Percentiles rank a stretch among this genome's conserved stretches.
Evolutionary conservation across 345 rosid genomes (phyloP).

Genomic region (Firmiana major): DNA sequence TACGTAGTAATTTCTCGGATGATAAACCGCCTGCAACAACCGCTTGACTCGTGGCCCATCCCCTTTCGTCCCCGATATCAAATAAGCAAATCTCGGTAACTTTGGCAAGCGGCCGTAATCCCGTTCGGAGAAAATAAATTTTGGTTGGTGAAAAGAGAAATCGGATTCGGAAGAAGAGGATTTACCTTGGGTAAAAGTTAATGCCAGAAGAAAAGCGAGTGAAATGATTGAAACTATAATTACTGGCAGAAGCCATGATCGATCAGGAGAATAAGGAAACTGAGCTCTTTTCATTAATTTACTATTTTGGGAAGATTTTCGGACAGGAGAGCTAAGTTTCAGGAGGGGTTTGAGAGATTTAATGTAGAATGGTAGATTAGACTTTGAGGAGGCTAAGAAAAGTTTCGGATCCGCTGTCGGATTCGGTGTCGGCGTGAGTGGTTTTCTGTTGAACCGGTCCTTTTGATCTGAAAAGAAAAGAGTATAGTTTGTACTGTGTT

Average conservation of each 20-base stretch:
- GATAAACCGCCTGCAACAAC: slow-evolving; percentile 64
- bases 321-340: neutral
- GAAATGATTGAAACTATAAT: slow-evolving; percentile 29
- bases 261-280: slow-evolving; percentile 40
- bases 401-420: neutral
- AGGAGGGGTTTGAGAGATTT: neutral
- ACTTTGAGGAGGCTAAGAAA: neutral
- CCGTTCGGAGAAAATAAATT: slow-evolving; percentile 14
- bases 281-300: slow-evolving; percentile 55
- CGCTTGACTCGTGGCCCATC: slow-evolving; percentile 60
- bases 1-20: slow-evolving; percentile 75
- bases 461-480: neutral
- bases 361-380: neutral
- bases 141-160: slow-evolving; percentile 11
- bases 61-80: slow-evolving; percentile 74
- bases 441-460: neutral
- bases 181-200: slow-evolving; percentile 31
- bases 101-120: slow-evolving; percentile 22
- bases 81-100: slow-evolving; percentile 67
- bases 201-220: slow-evolving; percentile 36
- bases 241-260: slow-evolving; percentile 41
- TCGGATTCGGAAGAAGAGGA: slow-evolving; percentile 23
- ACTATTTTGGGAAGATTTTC: neutral
- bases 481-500: neutral
- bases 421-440: neutral